phyloP scores from a whole-genome alignment of 108 stramenopile genomes.

The Cyclotella distinguenda region DNA sequence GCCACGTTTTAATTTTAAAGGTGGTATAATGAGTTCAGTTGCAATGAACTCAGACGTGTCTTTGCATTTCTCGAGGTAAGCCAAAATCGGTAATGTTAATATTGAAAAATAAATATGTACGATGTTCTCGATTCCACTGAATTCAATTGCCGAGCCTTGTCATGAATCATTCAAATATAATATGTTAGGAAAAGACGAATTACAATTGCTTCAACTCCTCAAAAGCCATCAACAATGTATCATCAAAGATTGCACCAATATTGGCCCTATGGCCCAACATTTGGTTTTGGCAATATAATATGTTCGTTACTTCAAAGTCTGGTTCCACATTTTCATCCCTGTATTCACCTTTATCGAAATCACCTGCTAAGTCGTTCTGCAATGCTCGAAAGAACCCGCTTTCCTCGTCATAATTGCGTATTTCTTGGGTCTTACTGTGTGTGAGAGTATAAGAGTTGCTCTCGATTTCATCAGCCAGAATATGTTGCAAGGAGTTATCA shows the following conservation, averaged over 20 bases:
- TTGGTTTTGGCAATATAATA: background rate
- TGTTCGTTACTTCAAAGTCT: background rate
- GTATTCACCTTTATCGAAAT: background rate
- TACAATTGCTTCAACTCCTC: slow-evolving; percentile 14
- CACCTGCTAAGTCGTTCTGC: background rate
- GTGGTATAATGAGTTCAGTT: no score
- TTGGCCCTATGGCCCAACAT: background rate
- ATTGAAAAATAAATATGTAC: no score
- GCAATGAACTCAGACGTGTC: no score
- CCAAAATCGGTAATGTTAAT: no score
- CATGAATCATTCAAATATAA: background rate
- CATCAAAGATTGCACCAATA: background rate
- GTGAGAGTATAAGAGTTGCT: background rate
- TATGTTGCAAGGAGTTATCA: background rate
- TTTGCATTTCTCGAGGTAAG: no score
- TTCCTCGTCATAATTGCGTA: background rate
- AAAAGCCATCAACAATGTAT: slow-evolving; percentile 13
- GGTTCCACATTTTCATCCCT: background rate
- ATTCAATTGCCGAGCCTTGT: background rate
- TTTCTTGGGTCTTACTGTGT: background rate
- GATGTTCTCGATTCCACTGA: no score
- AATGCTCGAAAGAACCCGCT: slow-evolving; percentile 15
- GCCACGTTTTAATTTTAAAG: no score
- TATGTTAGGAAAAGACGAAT: background rate
- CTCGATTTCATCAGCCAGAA: background rate